Base-by-base conservation (phyloP, 768 basidiomycete species). In the Boletus speciosus region DNA sequence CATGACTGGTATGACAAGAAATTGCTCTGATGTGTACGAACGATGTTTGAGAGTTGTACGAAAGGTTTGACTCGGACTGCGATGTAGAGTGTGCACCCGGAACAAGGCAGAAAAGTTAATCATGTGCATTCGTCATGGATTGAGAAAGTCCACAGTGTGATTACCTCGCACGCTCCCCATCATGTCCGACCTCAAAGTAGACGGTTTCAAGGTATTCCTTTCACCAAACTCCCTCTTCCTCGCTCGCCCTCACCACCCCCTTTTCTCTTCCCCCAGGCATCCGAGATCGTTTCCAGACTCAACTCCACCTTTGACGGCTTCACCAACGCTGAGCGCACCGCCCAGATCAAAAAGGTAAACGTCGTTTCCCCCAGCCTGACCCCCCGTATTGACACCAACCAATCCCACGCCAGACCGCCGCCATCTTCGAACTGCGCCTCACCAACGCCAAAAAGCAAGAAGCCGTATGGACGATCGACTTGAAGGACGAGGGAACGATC, bases 381-480 rank as follows among this genome's bases (percentile, higher is more conserved):
- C 44, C 29, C 29, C 3, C 6, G 8, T 9, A n/a, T 32, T 25
- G 31, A 32, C 34, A 32, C 19, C 7, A n/a, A n/a, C 42, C 41
- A 35, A 36, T 7, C 25, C 8, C 23, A 40, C 23, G 5, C 29
- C 19, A 45, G 93, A 88, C 86, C 47, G 92, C 90, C 62, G 93
- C 90, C 57, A 82, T 95, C 66, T 94, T 97, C 68, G 87, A 93
- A 70, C 76, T 97, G 39, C 81, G 83, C 49, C 80, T 96, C 61
- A 82, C 84, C 69, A 92, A 93, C 66, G 78, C 71, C 29, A 76
- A 80, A 15, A 87, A 86, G 54, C 77, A 88, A 70, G 83, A 83
- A 57, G 88, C 76, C 19, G 78, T 78, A 42, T 97, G 93, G 93
- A 94, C 93, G 7, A 91, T 98, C 62, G 95, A 98, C 77, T 65